A percentile compares a stretch with the other conserved stretches of the same genome.
Conservation (phyloP, 2,329 filamentous ascomycete genomes). For the Arthrobotrys pseudoclavata region DNA sequence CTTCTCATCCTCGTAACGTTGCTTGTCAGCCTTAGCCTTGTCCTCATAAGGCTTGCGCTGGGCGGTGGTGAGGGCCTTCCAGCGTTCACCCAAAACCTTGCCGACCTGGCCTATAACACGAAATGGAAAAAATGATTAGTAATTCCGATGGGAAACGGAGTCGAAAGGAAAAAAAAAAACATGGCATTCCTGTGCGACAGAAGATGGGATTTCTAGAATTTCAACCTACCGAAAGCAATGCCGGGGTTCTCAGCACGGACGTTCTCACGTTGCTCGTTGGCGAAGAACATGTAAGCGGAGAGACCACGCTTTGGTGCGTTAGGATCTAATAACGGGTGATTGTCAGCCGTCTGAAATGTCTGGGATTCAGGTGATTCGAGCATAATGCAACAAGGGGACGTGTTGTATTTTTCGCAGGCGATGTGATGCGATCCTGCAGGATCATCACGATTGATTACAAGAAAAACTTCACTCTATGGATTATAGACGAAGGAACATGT, state of each 20-base stretch:
- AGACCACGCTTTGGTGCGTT: conserved; percentile 99
- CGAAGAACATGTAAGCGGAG: conserved; percentile 99
- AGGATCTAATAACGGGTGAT: conserved; percentile 74
- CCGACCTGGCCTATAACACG: conserved; percentile 80
- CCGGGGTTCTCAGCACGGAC: conserved; percentile 98
- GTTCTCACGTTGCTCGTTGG: conserved; percentile 98
- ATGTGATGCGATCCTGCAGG: background rate
- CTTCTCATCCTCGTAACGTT: conserved; percentile 99
- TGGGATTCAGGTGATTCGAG: conserved; percentile 19
- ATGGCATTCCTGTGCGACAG: conserved; percentile 2
- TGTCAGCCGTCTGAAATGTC: conserved; percentile 25
- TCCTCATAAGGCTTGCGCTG: conserved; percentile 94
- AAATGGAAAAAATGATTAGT: conserved; percentile 65
- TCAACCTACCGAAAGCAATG: conserved; percentile 87
- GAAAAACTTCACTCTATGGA: background rate
- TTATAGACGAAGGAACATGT: background rate
- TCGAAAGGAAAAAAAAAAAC: conserved; percentile 41
- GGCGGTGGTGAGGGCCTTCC: conserved; percentile 96
- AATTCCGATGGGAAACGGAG: conserved; percentile 17
- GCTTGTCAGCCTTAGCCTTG: conserved; percentile 97
- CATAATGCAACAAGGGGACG: conserved; percentile 34
- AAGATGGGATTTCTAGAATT: background rate
- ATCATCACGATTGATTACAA: background rate
- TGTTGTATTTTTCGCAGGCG: conserved; percentile 33
- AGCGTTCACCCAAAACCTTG: conserved; percentile 97